Base-by-base conservation (phyloP, 345 rosid genomes). In the Stellera chamaejasme region DNA sequence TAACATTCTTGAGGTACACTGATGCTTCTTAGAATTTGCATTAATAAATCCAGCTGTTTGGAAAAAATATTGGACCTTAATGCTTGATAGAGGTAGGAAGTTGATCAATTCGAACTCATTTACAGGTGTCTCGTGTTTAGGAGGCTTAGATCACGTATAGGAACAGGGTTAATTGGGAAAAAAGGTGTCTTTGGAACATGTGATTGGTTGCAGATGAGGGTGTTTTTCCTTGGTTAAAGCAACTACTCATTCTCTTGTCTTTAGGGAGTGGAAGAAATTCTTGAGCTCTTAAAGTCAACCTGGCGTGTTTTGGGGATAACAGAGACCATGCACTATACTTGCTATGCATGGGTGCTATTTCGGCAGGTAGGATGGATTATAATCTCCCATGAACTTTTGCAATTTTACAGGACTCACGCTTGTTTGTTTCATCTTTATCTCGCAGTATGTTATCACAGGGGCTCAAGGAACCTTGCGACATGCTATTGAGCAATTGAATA, bases 211-310 rank as follows among this genome's bases (percentile, higher is more conserved):
- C 36, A 43, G 51, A 28, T 19, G 27, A 60, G 12, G 23, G 23
- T 28, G 39, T 58, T 25, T 58, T 16, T 58, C 12, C 27, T 53
- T 49, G 28, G 61, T 36, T 6, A 10, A 61, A 63, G 28, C 27
- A 15, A 45, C 42, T 45, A 2, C 25, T 26, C 11, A 28, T 46
- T 51, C 36, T 54, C 54, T 32, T 57, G 42, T 61, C 51, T 65
- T 47, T 72, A 93, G 99, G 99, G 89, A 77, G 96, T 83, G 67
- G 99, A 93, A 73, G 94, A 93, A 81, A 93, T 87, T 62, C 94
- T 93, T 58, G 97, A 93, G 85, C 97, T 93, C 54, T 66, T 93
- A 60, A 93, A 82, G 79, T 89, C 94, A 44, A 89, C 97, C 9
- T 89, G 99, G 99, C 87, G 91, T 69, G 86, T 89, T 66, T 79